Base-by-base conservation (phyloP, 495 filamentous ascomycete species). In the Aspergillus mulundensis region DNA sequence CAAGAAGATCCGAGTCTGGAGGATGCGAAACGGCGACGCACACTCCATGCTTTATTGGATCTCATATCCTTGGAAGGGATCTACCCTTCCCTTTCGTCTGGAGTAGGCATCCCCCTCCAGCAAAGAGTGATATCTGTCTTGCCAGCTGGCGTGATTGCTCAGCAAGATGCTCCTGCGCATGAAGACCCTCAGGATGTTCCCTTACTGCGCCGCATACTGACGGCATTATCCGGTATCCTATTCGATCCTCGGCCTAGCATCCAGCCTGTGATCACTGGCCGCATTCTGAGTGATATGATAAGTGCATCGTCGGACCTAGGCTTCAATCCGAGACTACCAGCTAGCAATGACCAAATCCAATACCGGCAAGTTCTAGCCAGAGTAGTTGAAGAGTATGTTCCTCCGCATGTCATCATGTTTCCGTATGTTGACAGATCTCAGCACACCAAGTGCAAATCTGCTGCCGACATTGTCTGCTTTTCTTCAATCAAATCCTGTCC, bases 11-110 rank as follows among this genome's bases (percentile, higher is more conserved):
- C 61, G 1, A 61, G 58, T 34, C 56, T 72, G 24, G 72, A 77
- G 61, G 73, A 77, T 65, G 73, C 74, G 16, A 76, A 68, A 60
- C 69, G 70, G 18, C 76, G 77, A 23, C 73, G 78, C 20, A 63
- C 72, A n/a, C 56, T 81, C 1, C 71, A 75, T 67, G 74, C 74
- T 7, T 66, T 84, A 15, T 66, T 83, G 14, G 81, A 84, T 52
- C 59, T 84, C 40, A 70, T 82, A 24, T 78, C 79, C 0, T 57
- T 84, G 1, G 81, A 84, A 59, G 81, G 81, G 10, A 75, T 84
- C 30, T 82, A 84, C 52, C 81, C 81, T 14, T 81, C 73, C 0
- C 66, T 83, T 3, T 81, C 80, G 10, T 58, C 67, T 14, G 79
- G 81, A 19, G 78, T 82, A 21, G 80, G 79, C 0, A 77, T 83